Evolutionary conservation across 2,329 filamentous ascomycete species (phyloP).

Genomic region (Paraphoma sp.): DNA sequence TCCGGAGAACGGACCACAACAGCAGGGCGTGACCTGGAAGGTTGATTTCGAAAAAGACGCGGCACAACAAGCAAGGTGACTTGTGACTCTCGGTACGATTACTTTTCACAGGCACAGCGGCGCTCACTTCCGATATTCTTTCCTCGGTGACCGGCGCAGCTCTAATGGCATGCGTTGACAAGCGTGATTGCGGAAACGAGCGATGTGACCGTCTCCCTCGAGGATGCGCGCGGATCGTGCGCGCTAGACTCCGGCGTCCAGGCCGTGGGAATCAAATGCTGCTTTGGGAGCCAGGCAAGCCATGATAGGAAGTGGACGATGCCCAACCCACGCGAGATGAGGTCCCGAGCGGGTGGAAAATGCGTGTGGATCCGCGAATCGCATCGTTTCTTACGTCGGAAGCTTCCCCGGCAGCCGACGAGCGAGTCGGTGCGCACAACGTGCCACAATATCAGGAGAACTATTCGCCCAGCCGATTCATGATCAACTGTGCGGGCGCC

Average conservation of each 20-base stretch:
- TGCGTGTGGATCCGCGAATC: constrained; percentile 7
- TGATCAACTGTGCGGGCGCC: constrained; percentile 27
- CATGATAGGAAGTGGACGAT: constrained; percentile 17
- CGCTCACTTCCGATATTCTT: constrained; percentile 2
- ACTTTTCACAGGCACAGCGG: too few species aligned
- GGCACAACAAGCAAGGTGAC: constrained; percentile 4
- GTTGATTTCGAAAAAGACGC: constrained; percentile 3
- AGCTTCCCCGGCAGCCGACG: constrained; percentile 10
- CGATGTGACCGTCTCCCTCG: constrained; percentile 15
- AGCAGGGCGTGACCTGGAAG: constrained; percentile 3
- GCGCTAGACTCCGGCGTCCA: constrained; percentile 9
- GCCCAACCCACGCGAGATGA: constrained; percentile 13
- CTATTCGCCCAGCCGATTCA: constrained; percentile 25
- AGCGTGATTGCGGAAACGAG: constrained; percentile 8
- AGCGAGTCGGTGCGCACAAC: constrained; percentile 17
- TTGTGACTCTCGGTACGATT: constrained; percentile 7
- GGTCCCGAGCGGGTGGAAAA: constrained; percentile 21
- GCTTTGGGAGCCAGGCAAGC: constrained; percentile 10
- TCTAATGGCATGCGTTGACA: constrained; percentile 1
- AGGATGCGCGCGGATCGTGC: constrained; percentile 11
- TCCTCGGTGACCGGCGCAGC: constrained; percentile 13
- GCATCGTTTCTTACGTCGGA: constrained; percentile 12
- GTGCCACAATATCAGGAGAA: constrained; percentile 19
- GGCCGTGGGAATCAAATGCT: constrained; percentile 19
- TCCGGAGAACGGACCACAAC: constrained; percentile 9